Percentiles rank a stretch among this genome's conserved stretches.
Conservation (phyloP, 345 rosid species). For the Dovyalis caffra region DNA sequence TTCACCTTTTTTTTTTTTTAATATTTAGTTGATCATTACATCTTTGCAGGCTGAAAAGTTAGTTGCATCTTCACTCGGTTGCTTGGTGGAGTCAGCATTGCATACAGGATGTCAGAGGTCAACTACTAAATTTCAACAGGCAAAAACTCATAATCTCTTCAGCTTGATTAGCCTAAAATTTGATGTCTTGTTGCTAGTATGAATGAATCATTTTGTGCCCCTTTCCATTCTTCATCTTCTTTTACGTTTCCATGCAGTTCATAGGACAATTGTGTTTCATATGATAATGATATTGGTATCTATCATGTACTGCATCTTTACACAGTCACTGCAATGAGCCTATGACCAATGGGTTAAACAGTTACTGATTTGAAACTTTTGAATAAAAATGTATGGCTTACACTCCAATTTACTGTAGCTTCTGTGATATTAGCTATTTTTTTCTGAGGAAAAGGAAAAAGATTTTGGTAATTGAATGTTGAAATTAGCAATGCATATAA, state of each 20-base stretch:
- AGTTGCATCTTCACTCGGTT: constrained; percentile 75
- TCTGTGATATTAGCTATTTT: neutral
- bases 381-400: neutral
- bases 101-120: constrained; percentile 30
- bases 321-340: neutral
- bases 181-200: neutral
- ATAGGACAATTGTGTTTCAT: neutral
- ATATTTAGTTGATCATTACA: neutral
- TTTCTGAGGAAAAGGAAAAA: too few species aligned
- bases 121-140: constrained; percentile 69
- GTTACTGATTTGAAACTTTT: neutral
- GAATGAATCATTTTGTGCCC: neutral
- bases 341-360: neutral
- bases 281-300: neutral
- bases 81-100: constrained; percentile 51
- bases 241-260: neutral
- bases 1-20: constrained; percentile 6
- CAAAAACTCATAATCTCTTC: constrained; percentile 29
- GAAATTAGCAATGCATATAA: neutral
- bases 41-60: constrained; percentile 73
- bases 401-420: neutral
- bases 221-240: constrained; percentile 4
- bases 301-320: neutral
- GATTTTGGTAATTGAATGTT: neutral
- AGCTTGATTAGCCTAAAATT: constrained; percentile 7